phyloP scores from a whole-genome alignment of 768 basidiomycete genomes.

The Rhizopogon vinicolor region DNA sequence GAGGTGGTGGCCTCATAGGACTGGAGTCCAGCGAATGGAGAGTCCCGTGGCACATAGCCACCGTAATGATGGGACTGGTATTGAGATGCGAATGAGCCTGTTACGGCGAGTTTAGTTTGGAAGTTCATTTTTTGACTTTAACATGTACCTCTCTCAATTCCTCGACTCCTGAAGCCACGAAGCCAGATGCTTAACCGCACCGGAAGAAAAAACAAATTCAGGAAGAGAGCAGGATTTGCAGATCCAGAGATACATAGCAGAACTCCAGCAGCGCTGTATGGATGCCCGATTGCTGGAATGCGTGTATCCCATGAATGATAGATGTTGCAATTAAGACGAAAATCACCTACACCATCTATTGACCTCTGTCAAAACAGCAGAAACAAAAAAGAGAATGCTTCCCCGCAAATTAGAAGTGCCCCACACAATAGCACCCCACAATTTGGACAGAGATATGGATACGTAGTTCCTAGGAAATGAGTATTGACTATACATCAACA shows the following conservation, averaged over 20 bases:
- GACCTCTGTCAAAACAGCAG: background rate
- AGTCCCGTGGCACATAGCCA: conserved; percentile 2
- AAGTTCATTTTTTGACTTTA: no score
- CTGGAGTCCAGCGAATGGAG: conserved; percentile 1
- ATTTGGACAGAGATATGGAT: background rate
- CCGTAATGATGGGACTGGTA: conserved; percentile 2
- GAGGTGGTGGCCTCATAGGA: background rate
- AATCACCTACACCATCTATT: background rate
- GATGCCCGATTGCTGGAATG: background rate
- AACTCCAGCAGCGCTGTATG: background rate
- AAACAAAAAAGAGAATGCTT: background rate
- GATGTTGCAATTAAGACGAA: background rate
- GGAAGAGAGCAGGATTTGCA: background rate
- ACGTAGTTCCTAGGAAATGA: no score
- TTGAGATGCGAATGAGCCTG: conserved; percentile 2
- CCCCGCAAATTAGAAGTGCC: no score
- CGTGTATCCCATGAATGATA: background rate
- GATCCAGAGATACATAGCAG: background rate
- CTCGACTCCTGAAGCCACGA: background rate
- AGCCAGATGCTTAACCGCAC: background rate
- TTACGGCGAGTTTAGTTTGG: background rate
- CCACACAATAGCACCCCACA: background rate
- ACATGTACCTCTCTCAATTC: background rate
- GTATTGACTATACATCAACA: no score
- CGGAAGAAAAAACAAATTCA: no score